Conservation (phyloP, 768 basidiomycete genomes). For the Porphyrellus cyaneotinctus region DNA sequence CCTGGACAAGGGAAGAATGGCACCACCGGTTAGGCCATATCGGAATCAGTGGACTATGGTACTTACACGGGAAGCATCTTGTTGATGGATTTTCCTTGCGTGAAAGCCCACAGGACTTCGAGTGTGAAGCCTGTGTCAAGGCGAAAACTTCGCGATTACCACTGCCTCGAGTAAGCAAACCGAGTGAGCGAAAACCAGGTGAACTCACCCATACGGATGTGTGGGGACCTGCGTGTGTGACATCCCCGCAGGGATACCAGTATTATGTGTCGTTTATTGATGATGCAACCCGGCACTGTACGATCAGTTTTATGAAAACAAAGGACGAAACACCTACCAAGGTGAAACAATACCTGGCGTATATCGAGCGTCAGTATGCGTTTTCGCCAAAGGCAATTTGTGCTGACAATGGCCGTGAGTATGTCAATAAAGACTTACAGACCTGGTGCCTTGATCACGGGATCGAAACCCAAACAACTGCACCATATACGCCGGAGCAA, state of each 20-base stretch:
- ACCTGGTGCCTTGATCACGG: slow-evolving; percentile 12
- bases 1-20: slow-evolving; percentile 3
- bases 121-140: slow-evolving; percentile 3
- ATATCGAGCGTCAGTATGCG: neutral
- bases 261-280: neutral
- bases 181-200: neutral
- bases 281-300: neutral
- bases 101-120: neutral
- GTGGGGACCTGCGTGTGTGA: neutral
- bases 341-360: neutral
- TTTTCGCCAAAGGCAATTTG: neutral
- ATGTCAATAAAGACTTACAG: neutral
- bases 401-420: neutral
- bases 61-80: neutral
- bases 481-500: slow-evolving; percentile 36
- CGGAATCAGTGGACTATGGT: neutral
- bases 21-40: neutral
- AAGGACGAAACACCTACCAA: neutral
- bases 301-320: neutral
- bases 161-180: neutral
- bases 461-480: slow-evolving; percentile 29
- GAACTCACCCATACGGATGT: slow-evolving; percentile 6
- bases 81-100: neutral
- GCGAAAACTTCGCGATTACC: neutral
- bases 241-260: too few species aligned